Evolutionary conservation across 495 filamentous ascomycete species (phyloP).

Genomic region (Aspergillus hancockii): DNA sequence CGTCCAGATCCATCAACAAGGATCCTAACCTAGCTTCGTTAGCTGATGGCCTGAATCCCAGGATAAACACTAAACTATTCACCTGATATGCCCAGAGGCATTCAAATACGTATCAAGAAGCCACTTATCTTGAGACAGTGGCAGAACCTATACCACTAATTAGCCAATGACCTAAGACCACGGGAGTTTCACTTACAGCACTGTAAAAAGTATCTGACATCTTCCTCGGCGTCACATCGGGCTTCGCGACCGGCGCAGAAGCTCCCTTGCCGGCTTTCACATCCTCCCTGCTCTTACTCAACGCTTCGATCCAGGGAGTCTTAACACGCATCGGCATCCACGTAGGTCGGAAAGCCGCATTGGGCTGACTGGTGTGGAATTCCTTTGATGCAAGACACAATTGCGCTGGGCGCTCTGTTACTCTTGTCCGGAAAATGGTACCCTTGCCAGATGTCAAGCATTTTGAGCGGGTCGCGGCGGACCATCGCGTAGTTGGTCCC

Average conservation of each 20-base stretch:
- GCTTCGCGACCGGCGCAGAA: conserved; percentile 38
- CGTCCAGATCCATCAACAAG: conserved; percentile 81
- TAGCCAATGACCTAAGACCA: conserved; percentile 10
- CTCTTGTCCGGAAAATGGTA: conserved; percentile 5
- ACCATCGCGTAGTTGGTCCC: conserved; percentile 21
- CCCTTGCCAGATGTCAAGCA: conserved; percentile 9
- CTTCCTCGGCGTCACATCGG: conserved; percentile 58
- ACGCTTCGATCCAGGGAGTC: conserved; percentile 71
- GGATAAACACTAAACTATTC: conserved; percentile 5
- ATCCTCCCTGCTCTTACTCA: conserved; percentile 52
- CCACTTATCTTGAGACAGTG: conserved; percentile 70
- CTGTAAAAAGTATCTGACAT: conserved; percentile 67
- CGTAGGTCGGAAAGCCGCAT: conserved; percentile 32
- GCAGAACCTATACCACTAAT: conserved; percentile 52
- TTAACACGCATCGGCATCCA: conserved; percentile 59
- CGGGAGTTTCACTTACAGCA: conserved; percentile 45
- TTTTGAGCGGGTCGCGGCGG: conserved; percentile 17
- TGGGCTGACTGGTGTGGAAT: conserved; percentile 34
- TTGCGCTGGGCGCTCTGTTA: conserved; percentile 4
- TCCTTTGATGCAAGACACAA: conserved; percentile 8
- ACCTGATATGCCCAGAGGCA: conserved; percentile 64
- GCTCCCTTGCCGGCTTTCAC: conserved; percentile 28
- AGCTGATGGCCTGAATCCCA: not conserved
- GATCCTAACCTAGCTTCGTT: conserved; percentile 58
- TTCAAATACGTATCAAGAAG: conserved; percentile 70